These are phyloP conservation scores for Rhododendron simsii DNA, from an alignment of 148 eudicot genomes.

Conservation along the genomic window DNA sequence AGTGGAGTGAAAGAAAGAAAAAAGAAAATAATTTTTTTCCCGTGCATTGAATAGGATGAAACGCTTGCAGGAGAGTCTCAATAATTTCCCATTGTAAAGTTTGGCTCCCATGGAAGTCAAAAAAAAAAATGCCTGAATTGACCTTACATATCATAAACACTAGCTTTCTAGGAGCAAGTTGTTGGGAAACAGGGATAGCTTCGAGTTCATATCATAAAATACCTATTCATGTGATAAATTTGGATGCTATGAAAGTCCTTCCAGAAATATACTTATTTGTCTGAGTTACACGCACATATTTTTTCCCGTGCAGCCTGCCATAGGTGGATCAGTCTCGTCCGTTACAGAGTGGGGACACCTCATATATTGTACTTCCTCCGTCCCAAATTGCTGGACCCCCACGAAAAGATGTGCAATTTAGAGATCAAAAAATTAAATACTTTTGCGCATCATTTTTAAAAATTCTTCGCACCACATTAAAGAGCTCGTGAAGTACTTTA, in stretches of 20 bases:
- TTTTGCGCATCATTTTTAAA: no score
- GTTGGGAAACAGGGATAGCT: background rate
- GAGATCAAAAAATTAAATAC: no score
- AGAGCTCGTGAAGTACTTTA: no score
- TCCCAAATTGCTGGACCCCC: no score
- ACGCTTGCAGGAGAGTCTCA: background rate
- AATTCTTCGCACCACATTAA: no score
- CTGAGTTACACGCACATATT: background rate
- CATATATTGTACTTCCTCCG: no score
- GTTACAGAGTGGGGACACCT: no score
- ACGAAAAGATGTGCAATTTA: no score
- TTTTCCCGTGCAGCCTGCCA: no score
- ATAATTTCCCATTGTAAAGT: background rate
- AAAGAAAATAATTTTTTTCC: background rate
- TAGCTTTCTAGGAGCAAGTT: background rate
- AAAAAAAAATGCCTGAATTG: background rate
- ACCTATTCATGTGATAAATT: background rate
- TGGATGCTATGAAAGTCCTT: background rate
- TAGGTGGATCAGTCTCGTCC: no score
- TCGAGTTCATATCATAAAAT: background rate
- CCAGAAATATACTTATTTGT: background rate
- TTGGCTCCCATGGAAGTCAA: background rate
- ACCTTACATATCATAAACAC: background rate
- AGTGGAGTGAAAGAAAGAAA: background rate
- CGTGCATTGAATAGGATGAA: background rate